These are phyloP conservation scores for Chlorella sp. DNA, from an alignment of 139 green algal genomes.

Conservation along the genomic window DNA sequence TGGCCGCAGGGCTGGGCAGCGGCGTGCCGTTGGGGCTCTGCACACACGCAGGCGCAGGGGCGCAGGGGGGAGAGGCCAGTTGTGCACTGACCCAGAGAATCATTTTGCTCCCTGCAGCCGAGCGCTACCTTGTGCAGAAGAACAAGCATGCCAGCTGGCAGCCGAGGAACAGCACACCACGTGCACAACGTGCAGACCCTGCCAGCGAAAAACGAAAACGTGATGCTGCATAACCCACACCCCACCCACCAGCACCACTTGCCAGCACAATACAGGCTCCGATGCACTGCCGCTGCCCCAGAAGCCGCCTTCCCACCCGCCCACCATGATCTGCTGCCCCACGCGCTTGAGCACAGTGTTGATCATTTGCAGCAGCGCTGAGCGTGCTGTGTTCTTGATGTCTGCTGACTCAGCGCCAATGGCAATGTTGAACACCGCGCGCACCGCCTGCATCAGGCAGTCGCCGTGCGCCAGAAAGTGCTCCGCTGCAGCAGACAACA, in stretches of 20 bases:
- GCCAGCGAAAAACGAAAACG: too few relatives aligned
- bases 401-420: slow-evolving; percentile 68
- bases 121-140: background rate
- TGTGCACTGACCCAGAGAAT: too few relatives aligned
- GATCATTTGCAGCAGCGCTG: slow-evolving; percentile 89
- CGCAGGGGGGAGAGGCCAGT: too few relatives aligned
- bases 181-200: too few relatives aligned
- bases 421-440: slow-evolving; percentile 91
- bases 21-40: slow-evolving; percentile 21
- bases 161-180: too few relatives aligned
- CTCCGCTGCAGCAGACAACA: slow-evolving; percentile 58
- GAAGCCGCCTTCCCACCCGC: background rate
- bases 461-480: slow-evolving; percentile 92
- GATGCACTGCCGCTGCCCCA: too few relatives aligned
- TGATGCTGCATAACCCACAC: too few relatives aligned
- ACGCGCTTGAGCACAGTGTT: slow-evolving; percentile 89
- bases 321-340: slow-evolving; percentile 48
- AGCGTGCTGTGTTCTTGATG: slow-evolving; percentile 82
- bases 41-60: background rate
- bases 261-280: background rate
- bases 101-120: too few relatives aligned
- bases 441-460: slow-evolving; percentile 80
- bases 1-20: slow-evolving; percentile 10
- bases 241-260: background rate
- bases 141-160: background rate